Evolutionary conservation across 139 green algal genomes (phyloP), one percentile per base, ranked within the genome.

Genomic region (Volvox reticuliferus): DNA sequence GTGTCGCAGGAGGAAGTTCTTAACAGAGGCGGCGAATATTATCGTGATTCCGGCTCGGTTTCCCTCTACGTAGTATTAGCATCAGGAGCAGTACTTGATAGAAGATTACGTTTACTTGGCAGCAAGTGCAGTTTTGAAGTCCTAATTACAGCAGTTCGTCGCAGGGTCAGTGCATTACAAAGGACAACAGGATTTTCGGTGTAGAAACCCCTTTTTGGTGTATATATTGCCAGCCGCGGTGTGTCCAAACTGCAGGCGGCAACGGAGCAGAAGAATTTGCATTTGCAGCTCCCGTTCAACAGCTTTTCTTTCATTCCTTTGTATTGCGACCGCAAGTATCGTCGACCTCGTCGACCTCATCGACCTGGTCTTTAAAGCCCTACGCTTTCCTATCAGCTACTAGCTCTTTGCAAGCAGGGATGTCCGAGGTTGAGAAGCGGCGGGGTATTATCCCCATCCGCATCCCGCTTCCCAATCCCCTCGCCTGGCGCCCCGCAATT

Each of bases 361-460:
- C 19, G n/a, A n/a, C n/a, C n/a, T n/a, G n/a, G n/a, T n/a, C n/a
- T 24, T 24, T 12, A 73, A 24, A 73, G 65, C 65, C 12, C 65
- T 28, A 9, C 44, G n/a, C n/a, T n/a, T n/a, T n/a, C n/a, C n/a
- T 55, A 5, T 55, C 44, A 55, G 44, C 44, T 55, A 5, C 44
- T 14, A 55, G 44, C 44, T 55, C 44, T n/a, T n/a, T 55, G 44
- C 44, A 55, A 82, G 28, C 30, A n/a, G 62, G 5, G 36, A 91
- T 91, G 87, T 67, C 87, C 17, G 75, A 85, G 14, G 44, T 32
- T 26, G 87, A 91, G 87, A 91, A 91, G 87, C 87, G 76, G 16
- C 50, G 87, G 61, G 62, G 80, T 17, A 33, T 84, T 22, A 86
- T 92, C 81, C 91, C 75, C 55, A 91, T 92, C 88, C 88, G 85